Percentiles rank a stretch among this genome's conserved stretches.
Conservation (phyloP, 2,329 filamentous ascomycete species). For the Colletotrichum filicis region DNA sequence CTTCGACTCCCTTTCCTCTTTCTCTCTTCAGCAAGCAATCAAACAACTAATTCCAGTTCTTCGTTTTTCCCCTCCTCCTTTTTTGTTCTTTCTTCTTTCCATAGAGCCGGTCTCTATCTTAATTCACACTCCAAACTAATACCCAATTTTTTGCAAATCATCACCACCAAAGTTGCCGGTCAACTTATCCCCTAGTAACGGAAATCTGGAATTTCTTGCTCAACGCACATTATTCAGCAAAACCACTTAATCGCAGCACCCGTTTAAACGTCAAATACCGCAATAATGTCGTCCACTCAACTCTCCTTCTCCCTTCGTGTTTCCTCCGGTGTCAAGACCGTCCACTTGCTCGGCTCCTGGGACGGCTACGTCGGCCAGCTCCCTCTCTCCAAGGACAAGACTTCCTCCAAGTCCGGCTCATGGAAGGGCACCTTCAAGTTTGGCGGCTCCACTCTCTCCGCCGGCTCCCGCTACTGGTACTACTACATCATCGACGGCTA, state of each 20-base stretch:
- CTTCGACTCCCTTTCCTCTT: slow-evolving; percentile 55
- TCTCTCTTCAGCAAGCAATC: slow-evolving; percentile 74
- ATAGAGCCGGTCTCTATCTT: slow-evolving; percentile 67
- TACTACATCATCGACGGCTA: slow-evolving; percentile 99
- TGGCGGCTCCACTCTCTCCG: slow-evolving; percentile 84
- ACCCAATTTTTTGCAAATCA: slow-evolving; percentile 41
- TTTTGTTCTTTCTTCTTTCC: slow-evolving; percentile 51
- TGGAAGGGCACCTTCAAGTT: slow-evolving; percentile 99
- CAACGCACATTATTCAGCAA: slow-evolving; percentile 45
- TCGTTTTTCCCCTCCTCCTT: slow-evolving; percentile 57
- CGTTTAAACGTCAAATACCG: slow-evolving; percentile 46
- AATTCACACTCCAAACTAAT: slow-evolving; percentile 37
- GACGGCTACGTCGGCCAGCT: slow-evolving; percentile 96
- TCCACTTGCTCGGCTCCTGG: slow-evolving; percentile 97
- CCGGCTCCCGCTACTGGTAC: slow-evolving; percentile 98
- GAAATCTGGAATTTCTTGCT: slow-evolving; percentile 68
- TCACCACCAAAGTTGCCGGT: slow-evolving; percentile 50
- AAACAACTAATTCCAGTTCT: slow-evolving; percentile 64
- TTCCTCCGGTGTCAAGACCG: slow-evolving; percentile 95
- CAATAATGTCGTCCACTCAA: slow-evolving; percentile 88
- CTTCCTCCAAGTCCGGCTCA: slow-evolving; percentile 84
- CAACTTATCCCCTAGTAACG: slow-evolving; percentile 57
- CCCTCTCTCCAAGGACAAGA: slow-evolving; percentile 89
- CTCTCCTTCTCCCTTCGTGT: slow-evolving; percentile 96
- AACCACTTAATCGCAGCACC: slow-evolving; percentile 42